Evolutionary conservation across 2,329 filamentous ascomycete species (phyloP), one percentile per base, ranked within the genome.

Genomic region (Sclerotiophoma versabilis): DNA sequence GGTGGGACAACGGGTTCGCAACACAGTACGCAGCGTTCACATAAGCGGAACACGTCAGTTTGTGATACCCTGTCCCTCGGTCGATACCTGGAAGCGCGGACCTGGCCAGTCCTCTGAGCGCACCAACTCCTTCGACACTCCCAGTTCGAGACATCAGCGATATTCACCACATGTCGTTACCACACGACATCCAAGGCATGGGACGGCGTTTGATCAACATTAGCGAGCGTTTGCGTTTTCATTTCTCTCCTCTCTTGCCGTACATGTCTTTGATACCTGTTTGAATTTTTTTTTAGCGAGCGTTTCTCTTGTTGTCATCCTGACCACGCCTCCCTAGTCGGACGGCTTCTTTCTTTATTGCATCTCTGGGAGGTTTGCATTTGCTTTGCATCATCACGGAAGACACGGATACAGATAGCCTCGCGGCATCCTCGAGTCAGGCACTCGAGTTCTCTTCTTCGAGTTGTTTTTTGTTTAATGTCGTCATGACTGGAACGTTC

Each of bases 1-100:
- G 90, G 66, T 96, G 92, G 91, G 91, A 89, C 74, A 89, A 90
- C 71, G 91, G 93, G 76, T 96, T 93, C 75, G 84, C 91, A 65
- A 78, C 84, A 68, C 82, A 84, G 63, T 87, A 86, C 72, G 84
- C 84, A 60, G 88, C 91, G 60, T 92, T 89, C 63, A 96, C 96
- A 82, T 97, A 90, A 90, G 57, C 47, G 59, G 32, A 57, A 60
- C 41, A 49, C 43, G 42, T 46, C 43, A 52, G 46, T 57, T 61
- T 66, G 66, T 67, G 59, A 52, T 62, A 63, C 55, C 59, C 62
- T 54, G 47, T 55, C 54, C 63, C 63, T 64, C 64, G 38, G 64
- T 71, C 66, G 62, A 63, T 63, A 63, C 57, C 63, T 63, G 71
- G 69, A 69, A 69, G 71, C 65, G 74, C 68, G 72, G 76, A 78